phyloP scores from a whole-genome alignment of 495 filamentous ascomycete genomes.

The Entonaema liquescens region DNA sequence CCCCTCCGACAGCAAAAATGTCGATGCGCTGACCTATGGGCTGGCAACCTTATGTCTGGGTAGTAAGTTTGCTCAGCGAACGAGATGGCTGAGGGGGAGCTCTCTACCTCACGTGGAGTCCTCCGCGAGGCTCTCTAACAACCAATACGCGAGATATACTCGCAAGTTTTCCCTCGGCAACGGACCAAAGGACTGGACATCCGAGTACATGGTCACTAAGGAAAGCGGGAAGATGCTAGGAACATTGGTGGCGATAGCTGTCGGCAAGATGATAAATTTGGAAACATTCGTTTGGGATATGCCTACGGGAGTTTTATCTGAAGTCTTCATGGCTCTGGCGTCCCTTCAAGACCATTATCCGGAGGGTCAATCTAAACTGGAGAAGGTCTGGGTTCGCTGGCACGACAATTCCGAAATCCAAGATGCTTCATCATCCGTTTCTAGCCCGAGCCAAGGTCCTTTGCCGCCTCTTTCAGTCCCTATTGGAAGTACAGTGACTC shows the following conservation, averaged over 20 bases:
- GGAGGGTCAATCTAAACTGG: conserved; percentile 72
- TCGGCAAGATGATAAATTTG: conserved; percentile 86
- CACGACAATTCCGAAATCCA: conserved; percentile 75
- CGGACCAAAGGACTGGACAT: conserved; percentile 82
- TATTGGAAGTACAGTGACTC: conserved; percentile 52
- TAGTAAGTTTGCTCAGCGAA: conserved; percentile 71
- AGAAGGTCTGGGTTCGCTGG: conserved; percentile 87
- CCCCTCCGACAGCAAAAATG: conserved; percentile 73
- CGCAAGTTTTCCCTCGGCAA: conserved; percentile 92
- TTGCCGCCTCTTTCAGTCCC: conserved; percentile 47
- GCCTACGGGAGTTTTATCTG: conserved; percentile 88
- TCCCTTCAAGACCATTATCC: conserved; percentile 71
- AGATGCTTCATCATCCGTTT: conserved; percentile 32
- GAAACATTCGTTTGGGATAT: conserved; percentile 97
- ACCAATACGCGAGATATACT: conserved; percentile 85
- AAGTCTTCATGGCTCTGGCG: conserved; percentile 85
- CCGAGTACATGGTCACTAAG: conserved; percentile 87
- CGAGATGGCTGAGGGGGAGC: conserved; percentile 46
- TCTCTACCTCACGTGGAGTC: conserved; percentile 34
- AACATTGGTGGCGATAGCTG: conserved; percentile 84
- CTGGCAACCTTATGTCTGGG: conserved; percentile 85
- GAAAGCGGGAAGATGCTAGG: conserved; percentile 94
- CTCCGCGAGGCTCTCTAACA: conserved; percentile 50
- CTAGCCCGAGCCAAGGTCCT: conserved; percentile 43
- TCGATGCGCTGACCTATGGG: conserved; percentile 92